Conservation (phyloP, 2,329 filamentous ascomycete species). For the Microdochium trichocladiopsis region DNA sequence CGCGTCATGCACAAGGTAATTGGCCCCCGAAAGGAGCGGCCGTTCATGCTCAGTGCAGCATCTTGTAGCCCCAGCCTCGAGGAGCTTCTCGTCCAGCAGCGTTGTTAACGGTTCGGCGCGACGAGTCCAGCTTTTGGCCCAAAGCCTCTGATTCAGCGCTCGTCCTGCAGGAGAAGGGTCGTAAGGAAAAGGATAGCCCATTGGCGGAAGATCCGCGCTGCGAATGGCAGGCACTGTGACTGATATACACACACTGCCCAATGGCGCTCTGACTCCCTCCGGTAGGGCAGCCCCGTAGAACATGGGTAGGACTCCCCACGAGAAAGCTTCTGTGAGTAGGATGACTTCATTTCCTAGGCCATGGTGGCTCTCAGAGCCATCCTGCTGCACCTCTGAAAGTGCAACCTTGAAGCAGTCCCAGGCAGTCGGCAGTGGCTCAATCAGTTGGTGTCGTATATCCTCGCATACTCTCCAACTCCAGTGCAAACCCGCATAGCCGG, state of each 20-base stretch:
- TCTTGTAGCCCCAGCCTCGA: constrained; percentile 16
- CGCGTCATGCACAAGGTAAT: constrained; percentile 24
- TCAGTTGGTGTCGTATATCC: constrained; percentile 21
- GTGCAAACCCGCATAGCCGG: constrained; percentile 12
- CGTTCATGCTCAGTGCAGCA: constrained; percentile 4
- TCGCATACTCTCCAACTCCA: constrained; percentile 22
- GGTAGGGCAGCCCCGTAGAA: constrained; percentile 20
- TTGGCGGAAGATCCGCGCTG: constrained; percentile 25
- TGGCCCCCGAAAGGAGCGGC: constrained; percentile 22
- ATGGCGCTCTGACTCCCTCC: constrained; percentile 8
- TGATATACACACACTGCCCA: constrained; percentile 21
- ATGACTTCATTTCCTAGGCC: constrained; percentile 17
- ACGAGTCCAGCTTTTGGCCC: constrained; percentile 19
- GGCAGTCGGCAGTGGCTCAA: constrained; percentile 23
- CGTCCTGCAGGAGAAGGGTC: constrained; percentile 18
- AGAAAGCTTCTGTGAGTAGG: constrained; percentile 24
- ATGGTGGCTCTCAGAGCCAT: constrained; percentile 14
- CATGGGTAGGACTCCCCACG: constrained; percentile 25
- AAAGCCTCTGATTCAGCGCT: constrained; percentile 14
- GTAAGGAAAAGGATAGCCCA: constrained; percentile 20
- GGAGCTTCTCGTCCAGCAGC: constrained; percentile 17
- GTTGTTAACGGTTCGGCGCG: constrained; percentile 13
- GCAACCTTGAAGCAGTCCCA: constrained; percentile 23
- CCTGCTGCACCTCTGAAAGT: constrained; percentile 12
- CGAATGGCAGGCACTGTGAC: constrained; percentile 28